phyloP scores from a whole-genome alignment of 108 stramenopile genomes.

The Conticribra guillardii region DNA sequence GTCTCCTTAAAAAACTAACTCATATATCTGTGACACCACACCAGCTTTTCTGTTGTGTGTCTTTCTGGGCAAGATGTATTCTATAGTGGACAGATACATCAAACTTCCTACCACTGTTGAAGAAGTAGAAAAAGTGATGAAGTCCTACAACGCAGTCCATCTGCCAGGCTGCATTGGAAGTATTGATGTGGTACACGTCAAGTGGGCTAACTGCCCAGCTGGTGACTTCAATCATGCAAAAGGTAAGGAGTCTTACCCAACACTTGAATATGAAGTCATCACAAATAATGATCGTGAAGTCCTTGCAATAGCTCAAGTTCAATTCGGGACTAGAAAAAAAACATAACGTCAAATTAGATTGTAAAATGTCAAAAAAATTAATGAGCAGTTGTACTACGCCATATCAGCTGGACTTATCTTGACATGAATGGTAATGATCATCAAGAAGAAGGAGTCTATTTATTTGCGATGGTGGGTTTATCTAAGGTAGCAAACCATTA shows the following conservation, averaged over 20 bases:
- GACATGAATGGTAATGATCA: not conserved
- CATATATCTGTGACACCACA: not conserved
- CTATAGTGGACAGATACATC: conserved; percentile 7
- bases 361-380: conserved; percentile 1
- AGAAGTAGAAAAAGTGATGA: not conserved
- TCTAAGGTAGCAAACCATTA: conserved; percentile 38
- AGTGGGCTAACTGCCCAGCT: conserved; percentile 18
- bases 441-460: conserved; percentile 15
- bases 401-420: conserved; percentile 13
- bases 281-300: not conserved
- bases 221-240: conserved; percentile 11
- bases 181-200: conserved; percentile 26
- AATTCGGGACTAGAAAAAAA: conserved; percentile 29
- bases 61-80: conserved; percentile 9
- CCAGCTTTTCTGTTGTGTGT: not conserved
- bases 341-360: conserved; percentile 22
- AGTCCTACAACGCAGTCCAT: not conserved
- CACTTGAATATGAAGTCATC: conserved; percentile 39
- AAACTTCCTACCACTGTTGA: not conserved
- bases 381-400: conserved; percentile 11
- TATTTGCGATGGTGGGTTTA: conserved; percentile 62
- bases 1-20: not conserved
- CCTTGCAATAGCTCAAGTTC: conserved; percentile 4
- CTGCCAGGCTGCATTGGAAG: conserved; percentile 12
- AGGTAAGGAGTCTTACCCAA: not conserved